Conservation (phyloP, 2,329 filamentous ascomycete genomes). For the Metarhizium sp. region DNA sequence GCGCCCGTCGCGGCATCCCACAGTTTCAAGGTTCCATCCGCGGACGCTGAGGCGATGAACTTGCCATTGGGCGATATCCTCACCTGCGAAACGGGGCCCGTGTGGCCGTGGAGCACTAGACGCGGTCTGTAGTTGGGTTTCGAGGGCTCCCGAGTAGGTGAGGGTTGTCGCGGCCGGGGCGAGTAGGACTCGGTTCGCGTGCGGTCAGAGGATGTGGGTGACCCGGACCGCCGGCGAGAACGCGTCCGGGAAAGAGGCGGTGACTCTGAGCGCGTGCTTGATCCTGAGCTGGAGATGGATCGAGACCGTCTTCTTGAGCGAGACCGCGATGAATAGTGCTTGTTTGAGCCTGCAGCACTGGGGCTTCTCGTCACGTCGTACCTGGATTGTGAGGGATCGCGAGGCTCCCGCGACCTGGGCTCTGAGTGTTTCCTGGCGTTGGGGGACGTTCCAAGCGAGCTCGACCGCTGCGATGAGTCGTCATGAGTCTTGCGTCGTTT, state of each 20-base stretch:
- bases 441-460: slow-evolving; percentile 12
- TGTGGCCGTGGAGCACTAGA: slow-evolving; percentile 68
- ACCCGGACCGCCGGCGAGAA: slow-evolving; percentile 20
- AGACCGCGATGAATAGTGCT: slow-evolving; percentile 17
- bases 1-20: slow-evolving; percentile 75
- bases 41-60: slow-evolving; percentile 83
- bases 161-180: slow-evolving; percentile 14
- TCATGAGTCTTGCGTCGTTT: slow-evolving; percentile 25
- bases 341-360: slow-evolving; percentile 13
- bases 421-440: not conserved
- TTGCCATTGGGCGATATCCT: slow-evolving; percentile 85
- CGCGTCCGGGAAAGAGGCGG: slow-evolving; percentile 21
- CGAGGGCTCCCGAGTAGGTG: slow-evolving; percentile 39
- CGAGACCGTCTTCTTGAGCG: slow-evolving; percentile 21
- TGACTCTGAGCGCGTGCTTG: slow-evolving; percentile 29
- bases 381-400: not conserved
- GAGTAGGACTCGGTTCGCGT: slow-evolving; percentile 14
- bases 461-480: slow-evolving; percentile 17
- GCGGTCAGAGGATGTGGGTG: slow-evolving; percentile 20
- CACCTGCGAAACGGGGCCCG: slow-evolving; percentile 70
- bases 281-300: slow-evolving; percentile 24
- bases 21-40: slow-evolving; percentile 83
- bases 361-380: slow-evolving; percentile 9
- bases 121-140: slow-evolving; percentile 59
- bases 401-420: not conserved